Conservation (phyloP, 345 rosid genomes). For the Ceriops decandra region DNA sequence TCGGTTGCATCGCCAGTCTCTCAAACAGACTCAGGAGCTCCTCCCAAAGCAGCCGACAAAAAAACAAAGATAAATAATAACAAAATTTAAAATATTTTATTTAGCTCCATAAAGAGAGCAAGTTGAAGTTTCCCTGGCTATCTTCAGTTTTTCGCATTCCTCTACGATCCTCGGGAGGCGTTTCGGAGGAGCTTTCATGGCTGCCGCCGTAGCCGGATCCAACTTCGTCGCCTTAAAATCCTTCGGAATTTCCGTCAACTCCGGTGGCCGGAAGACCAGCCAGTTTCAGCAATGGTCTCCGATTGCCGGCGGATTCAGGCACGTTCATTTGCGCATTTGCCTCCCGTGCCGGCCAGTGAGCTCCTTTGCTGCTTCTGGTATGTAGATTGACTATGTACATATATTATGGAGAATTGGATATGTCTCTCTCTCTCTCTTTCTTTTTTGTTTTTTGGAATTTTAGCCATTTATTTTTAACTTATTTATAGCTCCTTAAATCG, state of each 20-base stretch:
- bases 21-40: no score
- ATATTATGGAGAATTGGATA: no score
- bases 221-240: conserved; percentile 46
- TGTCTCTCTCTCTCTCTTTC: no score
- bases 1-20: no score
- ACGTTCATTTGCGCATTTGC: conserved; percentile 30
- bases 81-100: no score
- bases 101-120: no score
- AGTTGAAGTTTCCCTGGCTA: conserved; percentile 33
- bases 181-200: conserved; percentile 30
- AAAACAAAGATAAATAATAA: no score
- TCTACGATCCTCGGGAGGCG: conserved; percentile 22
- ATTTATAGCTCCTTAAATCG: no score
- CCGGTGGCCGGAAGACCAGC: conserved; percentile 31
- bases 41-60: no score
- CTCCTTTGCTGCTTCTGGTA: conserved; percentile 57
- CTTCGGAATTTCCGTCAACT: conserved; percentile 25
- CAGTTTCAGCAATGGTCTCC: conserved; percentile 51
- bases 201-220: conserved; percentile 47
- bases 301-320: conserved; percentile 23
- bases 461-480: no score
- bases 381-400: not conserved
- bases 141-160: conserved; percentile 10
- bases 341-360: conserved; percentile 43
- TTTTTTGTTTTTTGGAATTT: no score